Evolutionary conservation across 805 yeast genomes (phyloP).

Genomic region (Ogataea glucozyma): DNA sequence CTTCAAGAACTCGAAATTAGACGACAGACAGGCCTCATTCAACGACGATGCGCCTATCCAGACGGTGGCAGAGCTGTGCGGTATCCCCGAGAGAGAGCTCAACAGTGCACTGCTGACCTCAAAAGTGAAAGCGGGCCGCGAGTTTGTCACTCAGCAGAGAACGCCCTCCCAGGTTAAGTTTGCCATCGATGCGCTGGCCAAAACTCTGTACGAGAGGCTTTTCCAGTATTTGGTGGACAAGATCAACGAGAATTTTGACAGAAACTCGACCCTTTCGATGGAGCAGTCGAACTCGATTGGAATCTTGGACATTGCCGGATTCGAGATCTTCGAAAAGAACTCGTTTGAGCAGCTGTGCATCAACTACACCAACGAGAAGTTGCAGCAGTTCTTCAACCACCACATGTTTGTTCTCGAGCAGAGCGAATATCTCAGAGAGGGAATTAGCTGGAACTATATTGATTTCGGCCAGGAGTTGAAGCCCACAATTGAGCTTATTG

Average conservation of each 20-base stretch:
- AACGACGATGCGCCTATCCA: constrained; percentile 52
- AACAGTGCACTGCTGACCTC: constrained; percentile 69
- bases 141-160: constrained; percentile 76
- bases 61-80: constrained; percentile 60
- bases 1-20: constrained; percentile 55
- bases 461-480: constrained; percentile 95
- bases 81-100: constrained; percentile 52
- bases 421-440: constrained; percentile 58
- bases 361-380: constrained; percentile 59
- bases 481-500: constrained; percentile 91
- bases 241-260: constrained; percentile 64
- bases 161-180: constrained; percentile 77
- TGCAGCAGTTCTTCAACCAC: constrained; percentile 63
- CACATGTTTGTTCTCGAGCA: constrained; percentile 63
- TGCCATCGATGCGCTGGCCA: constrained; percentile 84
- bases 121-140: constrained; percentile 88
- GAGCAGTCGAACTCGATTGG: constrained; percentile 49
- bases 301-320: constrained; percentile 62
- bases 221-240: constrained; percentile 75
- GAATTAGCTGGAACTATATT: constrained; percentile 68
- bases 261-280: constrained; percentile 16
- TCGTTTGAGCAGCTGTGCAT: constrained; percentile 63
- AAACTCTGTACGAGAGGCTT: constrained; percentile 79
- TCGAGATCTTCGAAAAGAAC: constrained; percentile 57
- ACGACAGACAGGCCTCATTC: constrained; percentile 74